phyloP scores from a whole-genome alignment of 306 rosid species.

The Datisca glomerata region DNA sequence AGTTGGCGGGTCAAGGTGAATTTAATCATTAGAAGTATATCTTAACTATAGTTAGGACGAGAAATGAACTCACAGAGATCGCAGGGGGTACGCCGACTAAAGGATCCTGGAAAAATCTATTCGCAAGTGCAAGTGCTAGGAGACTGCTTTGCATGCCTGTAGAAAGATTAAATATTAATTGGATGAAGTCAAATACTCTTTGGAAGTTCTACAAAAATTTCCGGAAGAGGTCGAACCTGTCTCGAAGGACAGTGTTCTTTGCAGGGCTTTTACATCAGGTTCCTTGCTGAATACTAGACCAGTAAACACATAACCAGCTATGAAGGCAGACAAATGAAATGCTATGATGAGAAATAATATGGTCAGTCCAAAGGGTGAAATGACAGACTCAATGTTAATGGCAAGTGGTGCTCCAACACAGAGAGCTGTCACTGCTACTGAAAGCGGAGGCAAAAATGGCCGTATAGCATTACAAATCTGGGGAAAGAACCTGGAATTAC shows the following conservation, averaged over 20 bases:
- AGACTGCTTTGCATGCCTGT: constrained; percentile 99
- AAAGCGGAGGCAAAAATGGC: constrained; percentile 74
- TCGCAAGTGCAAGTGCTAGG: constrained; percentile 93
- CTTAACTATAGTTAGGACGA: no score
- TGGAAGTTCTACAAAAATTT: constrained; percentile 7
- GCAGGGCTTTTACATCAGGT: constrained; percentile 56
- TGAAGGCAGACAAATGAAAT: constrained; percentile 61
- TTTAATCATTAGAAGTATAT: no score
- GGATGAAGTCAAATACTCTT: constrained; percentile 1
- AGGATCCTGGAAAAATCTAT: constrained; percentile 78
- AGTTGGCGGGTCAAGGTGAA: no score
- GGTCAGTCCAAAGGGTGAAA: constrained; percentile 62
- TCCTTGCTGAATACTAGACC: constrained; percentile 48
- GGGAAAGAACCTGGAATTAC: constrained; percentile 65
- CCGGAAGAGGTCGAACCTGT: constrained; percentile 46
- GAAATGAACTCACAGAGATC: constrained; percentile 58
- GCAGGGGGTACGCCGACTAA: constrained; percentile 84
- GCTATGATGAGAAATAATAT: constrained; percentile 50
- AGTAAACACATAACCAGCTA: constrained; percentile 61
- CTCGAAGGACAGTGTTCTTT: constrained; percentile 82
- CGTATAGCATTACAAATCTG: constrained; percentile 49
- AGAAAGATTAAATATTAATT: constrained; percentile 10
- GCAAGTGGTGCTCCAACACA: constrained; percentile 99
- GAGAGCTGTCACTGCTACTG: constrained; percentile 71
- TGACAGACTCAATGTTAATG: constrained; percentile 55